These are phyloP conservation scores for Kuraishia capsulata DNA, from an alignment of 805 yeast genomes.

Conservation along the genomic window DNA sequence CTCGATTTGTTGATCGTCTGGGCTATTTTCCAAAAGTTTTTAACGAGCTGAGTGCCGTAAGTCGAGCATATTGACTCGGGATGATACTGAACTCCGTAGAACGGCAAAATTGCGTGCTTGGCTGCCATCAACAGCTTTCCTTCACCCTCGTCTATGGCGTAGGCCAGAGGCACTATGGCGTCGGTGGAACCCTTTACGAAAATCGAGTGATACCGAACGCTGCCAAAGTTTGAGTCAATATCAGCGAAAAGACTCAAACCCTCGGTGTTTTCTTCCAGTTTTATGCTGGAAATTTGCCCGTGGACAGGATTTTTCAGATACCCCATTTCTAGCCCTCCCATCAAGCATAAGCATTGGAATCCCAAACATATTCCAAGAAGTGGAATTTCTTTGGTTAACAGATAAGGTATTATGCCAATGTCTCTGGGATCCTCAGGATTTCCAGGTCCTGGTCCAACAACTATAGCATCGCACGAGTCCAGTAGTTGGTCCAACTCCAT, in stretches of 20 bases:
- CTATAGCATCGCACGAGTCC: slow-evolving; percentile 57
- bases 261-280: slow-evolving; percentile 11
- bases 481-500: slow-evolving; percentile 31
- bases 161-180: slow-evolving; percentile 50
- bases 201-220: slow-evolving; percentile 88
- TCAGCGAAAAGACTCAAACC: slow-evolving; percentile 31
- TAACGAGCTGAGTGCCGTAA: slow-evolving; percentile 48
- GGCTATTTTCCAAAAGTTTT: slow-evolving; percentile 54
- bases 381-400: slow-evolving; percentile 48
- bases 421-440: slow-evolving; percentile 59
- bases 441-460: slow-evolving; percentile 98
- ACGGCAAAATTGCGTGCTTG: slow-evolving; percentile 49
- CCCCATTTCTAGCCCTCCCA: slow-evolving; percentile 42
- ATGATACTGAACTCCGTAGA: slow-evolving; percentile 93
- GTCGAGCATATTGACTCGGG: slow-evolving; percentile 90
- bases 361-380: slow-evolving; percentile 91
- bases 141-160: slow-evolving; percentile 34
- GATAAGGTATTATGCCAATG: slow-evolving; percentile 57
- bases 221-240: slow-evolving; percentile 37
- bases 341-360: slow-evolving; percentile 70
- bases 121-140: slow-evolving; percentile 68
- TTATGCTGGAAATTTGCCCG: slow-evolving; percentile 68
- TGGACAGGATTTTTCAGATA: slow-evolving; percentile 59
- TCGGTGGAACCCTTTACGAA: slow-evolving; percentile 30
- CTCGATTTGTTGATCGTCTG: slow-evolving; percentile 17